Percentiles rank a stretch among this genome's conserved stretches.
phyloP scores from a whole-genome alignment of 495 filamentous ascomycete species.

The Daldinia caldariorum region DNA sequence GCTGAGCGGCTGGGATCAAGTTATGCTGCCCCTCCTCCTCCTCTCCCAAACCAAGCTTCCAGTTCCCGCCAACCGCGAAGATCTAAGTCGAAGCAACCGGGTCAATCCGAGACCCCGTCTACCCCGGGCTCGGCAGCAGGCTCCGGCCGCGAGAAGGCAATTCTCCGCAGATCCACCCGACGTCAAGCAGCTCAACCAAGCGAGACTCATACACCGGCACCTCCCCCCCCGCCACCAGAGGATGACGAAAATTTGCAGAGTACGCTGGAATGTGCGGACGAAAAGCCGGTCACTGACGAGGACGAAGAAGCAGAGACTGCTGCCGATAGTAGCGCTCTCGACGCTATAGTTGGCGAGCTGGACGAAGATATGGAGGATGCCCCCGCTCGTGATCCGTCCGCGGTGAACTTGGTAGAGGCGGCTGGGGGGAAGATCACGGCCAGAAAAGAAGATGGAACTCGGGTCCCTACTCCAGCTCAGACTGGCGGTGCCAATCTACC shows the following conservation, averaged over 20 bases:
- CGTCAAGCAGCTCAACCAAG: slow-evolving; percentile 58
- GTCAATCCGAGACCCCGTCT: slow-evolving; percentile 47
- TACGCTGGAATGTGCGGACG: slow-evolving; percentile 92
- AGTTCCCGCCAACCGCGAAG: slow-evolving; percentile 55
- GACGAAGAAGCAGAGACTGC: slow-evolving; percentile 70
- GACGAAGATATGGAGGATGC: slow-evolving; percentile 86
- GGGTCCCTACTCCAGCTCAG: slow-evolving; percentile 86
- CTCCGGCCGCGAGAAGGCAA: slow-evolving; percentile 59
- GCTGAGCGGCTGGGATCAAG: slow-evolving; percentile 52
- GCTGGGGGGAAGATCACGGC: slow-evolving; percentile 92
- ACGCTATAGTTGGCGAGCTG: slow-evolving; percentile 88
- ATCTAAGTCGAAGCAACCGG: slow-evolving; percentile 59
- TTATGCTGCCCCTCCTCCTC: slow-evolving; percentile 48
- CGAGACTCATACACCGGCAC: slow-evolving; percentile 56
- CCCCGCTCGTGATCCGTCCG: slow-evolving; percentile 76
- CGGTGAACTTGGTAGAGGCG: slow-evolving; percentile 92
- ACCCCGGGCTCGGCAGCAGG: slow-evolving; percentile 50
- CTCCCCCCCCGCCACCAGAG: slow-evolving; percentile 61
- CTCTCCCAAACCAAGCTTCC: slow-evolving; percentile 51
- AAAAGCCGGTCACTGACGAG: slow-evolving; percentile 82
- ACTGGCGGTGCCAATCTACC: slow-evolving; percentile 50
- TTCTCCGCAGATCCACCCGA: slow-evolving; percentile 64
- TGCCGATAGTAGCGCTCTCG: slow-evolving; percentile 73
- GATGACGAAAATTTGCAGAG: slow-evolving; percentile 68
- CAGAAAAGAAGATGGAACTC: slow-evolving; percentile 94